Evolutionary conservation across 352 stramenopile species (phyloP), one percentile per base, ranked within the genome.

Genomic region (Globisporangium splendens): DNA sequence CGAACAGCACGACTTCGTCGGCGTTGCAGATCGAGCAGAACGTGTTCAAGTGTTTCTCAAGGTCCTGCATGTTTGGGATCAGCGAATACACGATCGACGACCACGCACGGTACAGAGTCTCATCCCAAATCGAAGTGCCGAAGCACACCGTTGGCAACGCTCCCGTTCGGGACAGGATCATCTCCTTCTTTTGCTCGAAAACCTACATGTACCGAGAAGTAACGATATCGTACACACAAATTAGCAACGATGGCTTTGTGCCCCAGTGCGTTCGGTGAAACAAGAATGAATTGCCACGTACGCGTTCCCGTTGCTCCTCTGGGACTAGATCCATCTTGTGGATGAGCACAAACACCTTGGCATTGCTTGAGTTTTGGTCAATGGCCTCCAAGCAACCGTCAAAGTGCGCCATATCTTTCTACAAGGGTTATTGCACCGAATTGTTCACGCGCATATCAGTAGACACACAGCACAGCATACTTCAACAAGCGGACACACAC

Each of bases 291-390:
- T 56, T 8, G 21, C 18, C n/a, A 78, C 75, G 43, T 75, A 89
- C 79, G 38, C 79, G 77, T 46, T 96, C 82, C 51, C 84, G 83
- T 65, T 94, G 80, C 42, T 92, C 77, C 49, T 94, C 87, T 0
- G 82, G 82, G 42, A 99, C 95, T 10, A 99, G 80, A 86, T 99
- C 97, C 97, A 99, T 99, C 81, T 99, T 99, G 83, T 99, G 97
- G 53, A 99, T 96, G 20, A 99, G 83, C 48, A 99, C 96, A 72
- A 99, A 99, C 46, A 99, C 95, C 52, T 97, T 93, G n/a, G 97
- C 96, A 69, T 99, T 98, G 43, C 95, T 97, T 43, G 92, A 98
- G 83, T 99, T 98, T 61, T 98, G 93, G 75, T 98, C 95, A 58
- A 99, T 97, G 1, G 97, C 97, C 73, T 99, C 96, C 20, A 99